These are phyloP conservation scores for Aspergillus unguis DNA, from an alignment of 2,329 filamentous ascomycete genomes.

Conservation along the genomic window DNA sequence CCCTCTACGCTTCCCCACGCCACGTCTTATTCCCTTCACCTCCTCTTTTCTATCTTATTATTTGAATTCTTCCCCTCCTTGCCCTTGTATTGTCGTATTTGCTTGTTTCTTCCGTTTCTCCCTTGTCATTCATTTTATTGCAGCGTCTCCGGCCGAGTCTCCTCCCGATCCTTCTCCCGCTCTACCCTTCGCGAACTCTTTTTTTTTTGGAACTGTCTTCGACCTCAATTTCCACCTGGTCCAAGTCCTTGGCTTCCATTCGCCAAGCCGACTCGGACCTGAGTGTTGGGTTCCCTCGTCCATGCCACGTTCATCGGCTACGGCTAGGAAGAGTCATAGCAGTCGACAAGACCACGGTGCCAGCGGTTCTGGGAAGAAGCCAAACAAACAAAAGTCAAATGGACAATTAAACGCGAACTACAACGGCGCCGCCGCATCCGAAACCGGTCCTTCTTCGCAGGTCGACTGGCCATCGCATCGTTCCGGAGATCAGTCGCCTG, in stretches of 20 bases:
- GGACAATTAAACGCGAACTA: slow-evolving; percentile 52
- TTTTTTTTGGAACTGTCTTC: slow-evolving; percentile 18
- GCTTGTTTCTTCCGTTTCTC: slow-evolving; percentile 14
- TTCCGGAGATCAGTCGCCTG: slow-evolving; percentile 34
- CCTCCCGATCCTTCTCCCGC: slow-evolving; percentile 12
- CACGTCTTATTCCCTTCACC: slow-evolving; percentile 15
- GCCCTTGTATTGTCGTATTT: slow-evolving; percentile 15
- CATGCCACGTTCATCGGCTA: slow-evolving; percentile 49
- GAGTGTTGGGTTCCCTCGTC: slow-evolving; percentile 42
- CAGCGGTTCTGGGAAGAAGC: slow-evolving; percentile 71
- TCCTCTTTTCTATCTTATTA: slow-evolving; percentile 10
- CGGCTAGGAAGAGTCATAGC: slow-evolving; percentile 60
- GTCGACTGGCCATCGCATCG: slow-evolving; percentile 40
- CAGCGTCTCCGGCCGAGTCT: slow-evolving; percentile 9
- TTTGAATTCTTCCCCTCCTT: slow-evolving; percentile 15
- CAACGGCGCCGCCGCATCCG: slow-evolving; percentile 41
- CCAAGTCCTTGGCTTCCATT: slow-evolving; percentile 47
- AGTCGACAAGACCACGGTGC: slow-evolving; percentile 83
- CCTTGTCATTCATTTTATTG: slow-evolving; percentile 20
- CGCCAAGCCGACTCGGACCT: slow-evolving; percentile 49
- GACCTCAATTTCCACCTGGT: slow-evolving; percentile 35
- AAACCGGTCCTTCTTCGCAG: slow-evolving; percentile 36
- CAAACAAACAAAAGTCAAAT: slow-evolving; percentile 57
- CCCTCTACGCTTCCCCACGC: slow-evolving; percentile 13
- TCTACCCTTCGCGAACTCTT: slow-evolving; percentile 6